phyloP scores from a whole-genome alignment of 2,329 filamentous ascomycete species.

The Periconia macrospinosa region DNA sequence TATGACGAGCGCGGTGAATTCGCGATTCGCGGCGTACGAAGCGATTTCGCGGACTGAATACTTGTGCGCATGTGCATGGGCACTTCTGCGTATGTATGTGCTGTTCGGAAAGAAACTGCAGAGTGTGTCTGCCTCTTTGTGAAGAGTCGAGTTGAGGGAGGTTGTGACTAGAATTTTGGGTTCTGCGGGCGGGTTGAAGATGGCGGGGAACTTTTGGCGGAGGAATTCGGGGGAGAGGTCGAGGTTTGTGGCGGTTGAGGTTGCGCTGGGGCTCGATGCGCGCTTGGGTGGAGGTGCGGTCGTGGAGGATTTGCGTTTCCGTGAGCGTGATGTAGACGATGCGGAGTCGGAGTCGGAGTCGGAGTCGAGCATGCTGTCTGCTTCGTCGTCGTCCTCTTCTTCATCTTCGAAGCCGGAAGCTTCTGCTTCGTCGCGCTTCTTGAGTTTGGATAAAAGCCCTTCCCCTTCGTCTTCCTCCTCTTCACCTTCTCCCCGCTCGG shows the following conservation, averaged over 20 bases:
- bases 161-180: conserved; percentile 95
- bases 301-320: conserved; percentile 31
- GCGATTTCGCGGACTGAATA: conserved; percentile 91
- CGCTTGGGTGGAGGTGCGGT: conserved; percentile 47
- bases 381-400: conserved; percentile 20
- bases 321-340: conserved; percentile 51
- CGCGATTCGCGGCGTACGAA: conserved; percentile 77
- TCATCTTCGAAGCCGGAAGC: conserved; percentile 19
- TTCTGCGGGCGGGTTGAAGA: conserved; percentile 58
- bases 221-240: conserved; percentile 63
- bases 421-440: conserved; percentile 26
- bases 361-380: conserved; percentile 74
- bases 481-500: conserved; percentile 19
- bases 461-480: conserved; percentile 29
- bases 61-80: conserved; percentile 83
- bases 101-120: conserved; percentile 79
- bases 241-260: conserved; percentile 61
- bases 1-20: conserved; percentile 82
- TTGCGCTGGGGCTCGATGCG: conserved; percentile 57
- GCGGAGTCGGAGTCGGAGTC: conserved; percentile 52
- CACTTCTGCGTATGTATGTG: conserved; percentile 80
- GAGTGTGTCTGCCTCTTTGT: conserved; percentile 78
- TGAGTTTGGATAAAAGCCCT: conserved; percentile 34
- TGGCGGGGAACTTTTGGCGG: conserved; percentile 60
- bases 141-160: conserved; percentile 82